Conservation (phyloP, 768 basidiomycete genomes). For the Collybiopsis confluens region DNA sequence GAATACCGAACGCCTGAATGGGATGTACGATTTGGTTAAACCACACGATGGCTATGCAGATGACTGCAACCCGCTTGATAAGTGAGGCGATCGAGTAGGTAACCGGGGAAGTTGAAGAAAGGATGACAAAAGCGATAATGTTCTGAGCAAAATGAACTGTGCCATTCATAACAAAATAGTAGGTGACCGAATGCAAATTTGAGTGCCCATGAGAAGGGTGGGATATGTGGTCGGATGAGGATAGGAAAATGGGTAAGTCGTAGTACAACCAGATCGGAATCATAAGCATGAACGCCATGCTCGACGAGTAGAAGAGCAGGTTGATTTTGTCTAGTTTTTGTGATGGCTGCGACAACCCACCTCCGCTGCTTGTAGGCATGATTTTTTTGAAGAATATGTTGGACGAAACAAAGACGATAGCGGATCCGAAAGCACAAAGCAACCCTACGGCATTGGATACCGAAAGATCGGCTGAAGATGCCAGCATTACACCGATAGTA, state of each 20-base stretch:
- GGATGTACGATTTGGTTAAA: constrained; percentile 84
- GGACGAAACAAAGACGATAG: constrained; percentile 93
- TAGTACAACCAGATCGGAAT: constrained; percentile 91
- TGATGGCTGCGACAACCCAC: constrained; percentile 29
- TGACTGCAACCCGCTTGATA: constrained; percentile 96
- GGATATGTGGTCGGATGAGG: constrained; percentile 34
- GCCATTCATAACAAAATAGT: constrained; percentile 91
- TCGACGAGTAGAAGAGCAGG: constrained; percentile 88
- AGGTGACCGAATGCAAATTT: constrained; percentile 59
- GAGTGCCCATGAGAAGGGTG: constrained; percentile 44
- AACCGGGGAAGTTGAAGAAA: constrained; percentile 94
- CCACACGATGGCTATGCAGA: constrained; percentile 97
- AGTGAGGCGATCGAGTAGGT: constrained; percentile 98
- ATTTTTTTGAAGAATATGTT: constrained; percentile 99
- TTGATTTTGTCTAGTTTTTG: constrained; percentile 97
- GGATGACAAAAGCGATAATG: constrained; percentile 95
- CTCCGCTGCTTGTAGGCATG: constrained; percentile 64
- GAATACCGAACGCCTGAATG: constrained; percentile 86
- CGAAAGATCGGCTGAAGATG: constrained; percentile 89
- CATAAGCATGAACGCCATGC: constrained; percentile 95
- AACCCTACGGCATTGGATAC: constrained; percentile 82
- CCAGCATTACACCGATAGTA: constrained; percentile 95
- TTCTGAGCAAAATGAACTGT: constrained; percentile 96
- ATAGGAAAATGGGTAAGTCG: constrained; percentile 71
- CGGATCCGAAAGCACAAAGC: constrained; percentile 95